These are phyloP conservation scores for Lizonia empirigonia DNA, from an alignment of 2,329 filamentous ascomycete species.

Conservation along the genomic window DNA sequence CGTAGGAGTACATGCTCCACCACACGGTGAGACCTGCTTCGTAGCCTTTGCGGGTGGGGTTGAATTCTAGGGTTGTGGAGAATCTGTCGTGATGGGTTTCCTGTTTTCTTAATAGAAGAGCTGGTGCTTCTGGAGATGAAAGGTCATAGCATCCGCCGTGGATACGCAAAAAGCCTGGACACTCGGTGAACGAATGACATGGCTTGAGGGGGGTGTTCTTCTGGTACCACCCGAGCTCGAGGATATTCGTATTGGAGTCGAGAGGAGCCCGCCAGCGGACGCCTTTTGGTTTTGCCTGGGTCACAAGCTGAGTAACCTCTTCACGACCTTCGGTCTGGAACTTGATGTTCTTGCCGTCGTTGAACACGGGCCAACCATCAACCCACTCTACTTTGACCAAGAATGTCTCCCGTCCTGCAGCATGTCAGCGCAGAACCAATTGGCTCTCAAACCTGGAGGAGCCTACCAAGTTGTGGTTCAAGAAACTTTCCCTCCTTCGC, in stretches of 20 bases:
- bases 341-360: constrained; percentile 53
- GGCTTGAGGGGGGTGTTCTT: constrained; percentile 56
- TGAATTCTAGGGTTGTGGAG: constrained; percentile 54
- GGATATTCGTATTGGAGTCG: constrained; percentile 41
- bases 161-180: constrained; percentile 54
- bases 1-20: constrained; percentile 59
- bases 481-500: constrained; percentile 8
- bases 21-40: constrained; percentile 62
- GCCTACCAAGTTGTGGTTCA: constrained; percentile 13
- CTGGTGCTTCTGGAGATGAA: constrained; percentile 57
- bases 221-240: constrained; percentile 50
- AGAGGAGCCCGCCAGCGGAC: constrained; percentile 20
- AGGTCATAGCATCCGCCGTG: constrained; percentile 61
- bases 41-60: constrained; percentile 49
- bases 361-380: constrained; percentile 60
- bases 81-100: constrained; percentile 52
- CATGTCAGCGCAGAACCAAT: constrained; percentile 18
- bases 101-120: constrained; percentile 62
- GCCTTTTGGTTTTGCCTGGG: background rate
- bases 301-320: background rate
- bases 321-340: constrained; percentile 41
- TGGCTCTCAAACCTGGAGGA: background rate
- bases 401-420: constrained; percentile 56
- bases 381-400: constrained; percentile 58
- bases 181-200: constrained; percentile 55